Base-by-base conservation (phyloP, 805 yeast genomes). In the Pichia kluyveri region DNA sequence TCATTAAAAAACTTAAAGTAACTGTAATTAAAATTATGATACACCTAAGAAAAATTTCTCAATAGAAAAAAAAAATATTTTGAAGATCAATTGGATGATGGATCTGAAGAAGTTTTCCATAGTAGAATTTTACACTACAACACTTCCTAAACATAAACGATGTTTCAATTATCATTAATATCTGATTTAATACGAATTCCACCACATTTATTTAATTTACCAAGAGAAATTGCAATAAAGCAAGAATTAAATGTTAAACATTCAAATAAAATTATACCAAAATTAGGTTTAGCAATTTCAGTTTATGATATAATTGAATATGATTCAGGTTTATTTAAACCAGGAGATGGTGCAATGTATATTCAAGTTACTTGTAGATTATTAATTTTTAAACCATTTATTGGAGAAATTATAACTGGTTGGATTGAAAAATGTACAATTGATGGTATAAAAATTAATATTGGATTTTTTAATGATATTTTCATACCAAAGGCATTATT, bases 321-420 rank as follows among this genome's bases (percentile, higher is more conserved):
- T 27, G 86, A 86, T 43, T 98, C 93, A 56, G 99, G 98, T 5
- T 72, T 86, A 54, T 71, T 93, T 51, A 84, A 81, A 57, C 96
- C 96, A 1, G 98, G 99, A 9, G 98, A 93, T 66, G 98, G 99
- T 9, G 88, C 90, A 1, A 75, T 88, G 5, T 90, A 74, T 57
- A 80, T 87, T 39, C 84, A 82, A 53, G 86, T 83, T 18, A 75
- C 71, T 47, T 86, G 89, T 60, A 69, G 97, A 45, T 72, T 84
- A 42, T 70, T 90, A 10, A 82, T 91, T 2, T 93, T 93, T 75
- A 85, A 90, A 54, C 99, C 99, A 0, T 91, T 91, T 65, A 82
- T 87, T 1, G 99, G 99, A 10, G 99, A 93, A 62, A 79, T 91
- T 8, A 64, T 93, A 27, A 82, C 89, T 0, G 99, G 99, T 1